These are phyloP conservation scores for Rhizopus stolonifer DNA, from an alignment of 371 early-diverging fungal genomes.

Conservation along the genomic window DNA sequence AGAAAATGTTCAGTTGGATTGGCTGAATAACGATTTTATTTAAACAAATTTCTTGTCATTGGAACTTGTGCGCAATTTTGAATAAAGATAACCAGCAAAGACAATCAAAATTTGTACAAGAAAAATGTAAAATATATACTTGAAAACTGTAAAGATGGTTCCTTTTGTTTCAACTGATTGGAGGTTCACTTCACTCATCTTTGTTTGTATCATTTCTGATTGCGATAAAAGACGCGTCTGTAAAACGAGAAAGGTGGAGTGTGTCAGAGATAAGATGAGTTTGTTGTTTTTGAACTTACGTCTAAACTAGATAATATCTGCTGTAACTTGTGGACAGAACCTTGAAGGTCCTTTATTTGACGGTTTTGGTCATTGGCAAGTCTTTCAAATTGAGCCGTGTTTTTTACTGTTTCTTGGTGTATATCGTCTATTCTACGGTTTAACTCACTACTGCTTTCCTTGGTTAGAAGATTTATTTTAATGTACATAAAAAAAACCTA, in stretches of 20 bases:
- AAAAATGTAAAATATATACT: slow-evolving; percentile 41
- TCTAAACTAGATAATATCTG: slow-evolving; percentile 25
- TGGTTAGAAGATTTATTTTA: too few species aligned
- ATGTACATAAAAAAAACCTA: neutral
- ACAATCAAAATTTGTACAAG: slow-evolving; percentile 37
- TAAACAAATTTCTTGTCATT: slow-evolving; percentile 47
- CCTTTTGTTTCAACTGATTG: slow-evolving; percentile 45
- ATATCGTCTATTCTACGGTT: slow-evolving; percentile 15
- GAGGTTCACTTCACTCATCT: slow-evolving; percentile 34
- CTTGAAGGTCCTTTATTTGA: slow-evolving; percentile 27
- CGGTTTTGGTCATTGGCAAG: slow-evolving; percentile 30
- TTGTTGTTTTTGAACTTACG: slow-evolving; percentile 22
- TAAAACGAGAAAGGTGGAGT: neutral
- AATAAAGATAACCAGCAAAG: slow-evolving; percentile 40
- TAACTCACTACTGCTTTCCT: slow-evolving; percentile 3
- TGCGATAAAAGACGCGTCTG: slow-evolving; percentile 31
- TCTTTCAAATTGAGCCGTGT: slow-evolving; percentile 6
- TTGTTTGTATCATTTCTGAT: slow-evolving; percentile 26
- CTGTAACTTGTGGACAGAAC: slow-evolving; percentile 26
- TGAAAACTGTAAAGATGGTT: slow-evolving; percentile 35
- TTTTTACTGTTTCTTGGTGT: slow-evolving; percentile 14
- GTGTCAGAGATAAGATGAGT: neutral
- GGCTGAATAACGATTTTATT: slow-evolving; percentile 47
- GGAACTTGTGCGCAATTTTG: slow-evolving; percentile 43
- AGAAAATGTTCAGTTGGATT: slow-evolving; percentile 66